These are phyloP conservation scores for Pleurozium schreberi DNA, from an alignment of 225 moss, liverwort and hornwort species.

Conservation along the genomic window DNA sequence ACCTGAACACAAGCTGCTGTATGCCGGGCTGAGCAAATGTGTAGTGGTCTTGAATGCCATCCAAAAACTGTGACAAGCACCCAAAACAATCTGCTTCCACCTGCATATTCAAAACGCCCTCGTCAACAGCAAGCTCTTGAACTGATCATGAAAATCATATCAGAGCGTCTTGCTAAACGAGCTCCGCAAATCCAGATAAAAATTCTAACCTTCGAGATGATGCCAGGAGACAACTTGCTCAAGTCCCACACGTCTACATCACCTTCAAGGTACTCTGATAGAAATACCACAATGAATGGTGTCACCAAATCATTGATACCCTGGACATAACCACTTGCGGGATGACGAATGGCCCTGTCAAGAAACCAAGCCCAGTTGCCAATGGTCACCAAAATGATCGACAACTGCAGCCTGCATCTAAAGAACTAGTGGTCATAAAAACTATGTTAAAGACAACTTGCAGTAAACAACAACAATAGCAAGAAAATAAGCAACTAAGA, in stretches of 20 bases:
- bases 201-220: conserved; percentile 52
- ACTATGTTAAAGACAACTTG: neutral
- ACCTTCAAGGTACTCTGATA: conserved; percentile 93
- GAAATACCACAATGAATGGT: conserved; percentile 88
- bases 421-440: neutral
- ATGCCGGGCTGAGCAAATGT: conserved; percentile 99
- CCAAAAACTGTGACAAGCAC: conserved; percentile 88
- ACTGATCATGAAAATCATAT: neutral
- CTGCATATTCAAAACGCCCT: conserved; percentile 1
- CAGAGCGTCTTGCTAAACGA: neutral
- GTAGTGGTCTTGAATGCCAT: conserved; percentile 98
- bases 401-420: neutral
- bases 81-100: conserved; percentile 92
- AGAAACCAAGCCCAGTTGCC: neutral
- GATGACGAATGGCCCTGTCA: conserved; percentile 98
- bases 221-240: conserved; percentile 51
- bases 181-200: neutral
- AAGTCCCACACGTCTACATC: conserved; percentile 86
- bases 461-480: neutral
- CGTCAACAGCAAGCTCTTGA: neutral
- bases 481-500: neutral
- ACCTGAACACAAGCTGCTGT: conserved; percentile 96
- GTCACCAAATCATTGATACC: conserved; percentile 96
- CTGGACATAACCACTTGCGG: conserved; percentile 99
- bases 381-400: neutral